Evolutionary conservation across 2,329 filamentous ascomycete genomes (phyloP).

Genomic region (Aspergillus ibericus): DNA sequence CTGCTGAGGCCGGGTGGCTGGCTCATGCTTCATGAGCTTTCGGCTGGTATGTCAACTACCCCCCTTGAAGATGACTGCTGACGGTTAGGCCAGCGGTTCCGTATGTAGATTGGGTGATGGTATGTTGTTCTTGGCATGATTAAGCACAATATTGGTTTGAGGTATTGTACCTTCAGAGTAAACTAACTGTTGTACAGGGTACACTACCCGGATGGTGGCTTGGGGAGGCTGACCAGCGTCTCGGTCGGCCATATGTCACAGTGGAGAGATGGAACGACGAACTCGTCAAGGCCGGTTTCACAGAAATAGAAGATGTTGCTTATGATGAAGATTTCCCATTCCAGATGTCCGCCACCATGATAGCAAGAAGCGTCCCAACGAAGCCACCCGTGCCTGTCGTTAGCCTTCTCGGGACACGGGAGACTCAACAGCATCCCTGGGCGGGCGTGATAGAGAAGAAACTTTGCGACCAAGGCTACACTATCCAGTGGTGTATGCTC

Average conservation of each 20-base stretch:
- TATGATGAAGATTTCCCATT: conserved; percentile 17
- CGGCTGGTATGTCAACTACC: conserved; percentile 2
- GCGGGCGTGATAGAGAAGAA: neutral
- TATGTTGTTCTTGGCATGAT: neutral
- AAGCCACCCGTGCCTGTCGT: neutral
- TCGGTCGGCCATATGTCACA: conserved; percentile 24
- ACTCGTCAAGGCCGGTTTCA: conserved; percentile 33
- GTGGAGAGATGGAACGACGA: conserved; percentile 28
- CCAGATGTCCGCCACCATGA: conserved; percentile 5
- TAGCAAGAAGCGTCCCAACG: neutral
- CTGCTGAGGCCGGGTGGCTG: conserved; percentile 45
- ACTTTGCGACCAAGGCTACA: neutral
- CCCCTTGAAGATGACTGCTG: neutral
- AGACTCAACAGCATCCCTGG: neutral
- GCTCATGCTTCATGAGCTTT: conserved; percentile 47
- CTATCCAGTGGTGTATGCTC: neutral
- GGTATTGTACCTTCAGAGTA: neutral
- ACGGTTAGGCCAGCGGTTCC: neutral
- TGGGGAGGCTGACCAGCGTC: conserved; percentile 26
- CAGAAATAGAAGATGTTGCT: conserved; percentile 25
- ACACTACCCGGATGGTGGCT: conserved; percentile 34
- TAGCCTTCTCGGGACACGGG: neutral
- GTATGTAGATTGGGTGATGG: neutral
- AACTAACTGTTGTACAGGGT: conserved; percentile 11
- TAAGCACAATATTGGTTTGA: no score